Evolutionary conservation across 2,329 filamentous ascomycete species (phyloP).

Genomic region (Penicillium sp.): DNA sequence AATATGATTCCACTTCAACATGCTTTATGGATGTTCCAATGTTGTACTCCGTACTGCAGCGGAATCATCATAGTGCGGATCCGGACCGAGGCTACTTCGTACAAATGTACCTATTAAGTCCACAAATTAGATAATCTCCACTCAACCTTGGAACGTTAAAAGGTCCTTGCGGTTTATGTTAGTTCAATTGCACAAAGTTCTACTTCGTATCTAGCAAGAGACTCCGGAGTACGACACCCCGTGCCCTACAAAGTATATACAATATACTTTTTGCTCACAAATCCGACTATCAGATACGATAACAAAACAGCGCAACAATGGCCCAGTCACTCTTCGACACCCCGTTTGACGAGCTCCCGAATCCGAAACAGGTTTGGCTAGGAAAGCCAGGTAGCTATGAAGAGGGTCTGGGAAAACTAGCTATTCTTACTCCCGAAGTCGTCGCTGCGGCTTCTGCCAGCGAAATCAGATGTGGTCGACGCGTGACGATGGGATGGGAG

Average conservation of each 20-base stretch:
- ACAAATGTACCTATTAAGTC: not conserved
- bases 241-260: not conserved
- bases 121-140: not conserved
- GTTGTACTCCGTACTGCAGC: too few species aligned
- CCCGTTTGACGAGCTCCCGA: slow-evolving; percentile 48
- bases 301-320: slow-evolving; percentile 3
- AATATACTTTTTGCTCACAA: not conserved
- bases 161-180: not conserved
- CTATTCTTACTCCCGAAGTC: slow-evolving; percentile 52
- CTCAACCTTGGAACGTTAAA: not conserved
- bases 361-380: slow-evolving; percentile 50
- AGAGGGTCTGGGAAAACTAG: slow-evolving; percentile 54
- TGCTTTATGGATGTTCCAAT: too few species aligned
- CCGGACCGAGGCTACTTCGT: not conserved
- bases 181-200: not conserved
- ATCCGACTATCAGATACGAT: not conserved
- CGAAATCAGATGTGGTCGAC: slow-evolving; percentile 52
- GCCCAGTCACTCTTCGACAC: slow-evolving; percentile 24
- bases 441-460: slow-evolving; percentile 49
- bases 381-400: slow-evolving; percentile 46
- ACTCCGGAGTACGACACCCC: not conserved
- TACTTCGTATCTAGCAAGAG: not conserved
- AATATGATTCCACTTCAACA: not conserved
- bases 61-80: not conserved
- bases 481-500: slow-evolving; percentile 56